phyloP scores from a whole-genome alignment of 306 rosid species.

The Prunus salicina region DNA sequence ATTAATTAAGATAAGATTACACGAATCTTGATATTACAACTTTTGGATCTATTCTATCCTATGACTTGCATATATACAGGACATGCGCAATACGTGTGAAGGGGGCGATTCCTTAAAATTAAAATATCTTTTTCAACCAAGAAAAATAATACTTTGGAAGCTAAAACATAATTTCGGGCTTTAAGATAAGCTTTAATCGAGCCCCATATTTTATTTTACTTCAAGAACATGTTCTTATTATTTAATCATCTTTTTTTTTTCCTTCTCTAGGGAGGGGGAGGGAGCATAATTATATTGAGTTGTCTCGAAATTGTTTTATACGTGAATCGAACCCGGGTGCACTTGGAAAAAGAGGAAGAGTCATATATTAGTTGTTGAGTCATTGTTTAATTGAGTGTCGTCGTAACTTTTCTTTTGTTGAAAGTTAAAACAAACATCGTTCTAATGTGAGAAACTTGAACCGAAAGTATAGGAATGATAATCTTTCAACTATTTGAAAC shows the following conservation, averaged over 20 bases:
- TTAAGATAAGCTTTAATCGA: background rate
- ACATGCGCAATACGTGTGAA: constrained; percentile 9
- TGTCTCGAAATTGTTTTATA: too few species aligned
- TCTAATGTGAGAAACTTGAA: too few species aligned
- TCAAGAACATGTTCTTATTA: background rate
- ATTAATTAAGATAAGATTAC: constrained; percentile 5
- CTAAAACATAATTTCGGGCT: background rate
- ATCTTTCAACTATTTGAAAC: too few species aligned
- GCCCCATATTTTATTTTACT: background rate
- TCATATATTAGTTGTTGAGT: too few species aligned
- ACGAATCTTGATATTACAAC: background rate
- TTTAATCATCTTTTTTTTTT: background rate
- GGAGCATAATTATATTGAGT: too few species aligned
- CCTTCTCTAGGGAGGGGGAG: too few species aligned
- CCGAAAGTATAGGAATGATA: too few species aligned
- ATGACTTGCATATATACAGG: background rate
- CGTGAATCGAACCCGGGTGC: fast-evolving
- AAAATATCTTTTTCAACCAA: background rate
- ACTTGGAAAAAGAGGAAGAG: too few species aligned
- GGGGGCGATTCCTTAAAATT: background rate
- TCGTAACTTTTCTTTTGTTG: too few species aligned
- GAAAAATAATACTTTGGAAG: background rate
- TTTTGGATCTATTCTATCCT: background rate
- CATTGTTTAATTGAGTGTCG: too few species aligned
- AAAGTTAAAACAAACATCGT: too few species aligned